Base-by-base conservation (phyloP, 192 early-diverging fungal genomes). In the Dissophora ornata region DNA sequence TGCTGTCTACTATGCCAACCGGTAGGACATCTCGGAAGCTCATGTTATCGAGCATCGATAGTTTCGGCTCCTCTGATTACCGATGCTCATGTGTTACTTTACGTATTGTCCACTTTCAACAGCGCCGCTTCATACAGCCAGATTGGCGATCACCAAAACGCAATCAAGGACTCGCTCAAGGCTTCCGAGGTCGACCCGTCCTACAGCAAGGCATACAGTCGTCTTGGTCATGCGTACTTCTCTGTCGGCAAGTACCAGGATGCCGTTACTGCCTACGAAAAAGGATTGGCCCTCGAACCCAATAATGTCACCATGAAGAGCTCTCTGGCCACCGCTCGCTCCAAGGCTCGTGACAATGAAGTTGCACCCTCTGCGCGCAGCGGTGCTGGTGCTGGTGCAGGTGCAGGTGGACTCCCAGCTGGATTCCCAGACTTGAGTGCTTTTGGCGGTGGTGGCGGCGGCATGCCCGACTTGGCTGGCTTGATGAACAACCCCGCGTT, bases 1-100 rank as follows among this genome's bases (percentile, higher is more conserved):
- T 67, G 95, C 97, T 25, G 93, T 99, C n/a, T 99, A 94, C 85
- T 98, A 92, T 70, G 91, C 94, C 16, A 99, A 99, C 88, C 86
- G 97, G 91, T 94, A 83, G 48, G 57, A 22, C 16, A 22, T 38
- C 28, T n/a, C 11, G 12, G 1, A 25, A 24, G 8, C 26, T 25
- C n/a, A 51, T 9, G 5, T 28, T 45, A 4, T n/a, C 44, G 10
- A 45, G 6, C 44, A n/a, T 10, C 44, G 4, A 12, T 4, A 45
- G 44, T 10, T 45, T 45, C 15, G 4, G n/a, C 41, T n/a, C 1
- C 19, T 10, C 44, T 60, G 28, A 47, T 33, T 5, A 34, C 8
- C 11, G 5, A 26, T 16, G 12, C 19, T 33, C 36, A 18, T 25
- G 2, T 53, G 15, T 21, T 16, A 53, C 19, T 52, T 36, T 21